Percentiles rank a stretch among this genome's conserved stretches.
phyloP scores from a whole-genome alignment of 176 grass and related monocot genomes.

The Juncus inflexus region DNA sequence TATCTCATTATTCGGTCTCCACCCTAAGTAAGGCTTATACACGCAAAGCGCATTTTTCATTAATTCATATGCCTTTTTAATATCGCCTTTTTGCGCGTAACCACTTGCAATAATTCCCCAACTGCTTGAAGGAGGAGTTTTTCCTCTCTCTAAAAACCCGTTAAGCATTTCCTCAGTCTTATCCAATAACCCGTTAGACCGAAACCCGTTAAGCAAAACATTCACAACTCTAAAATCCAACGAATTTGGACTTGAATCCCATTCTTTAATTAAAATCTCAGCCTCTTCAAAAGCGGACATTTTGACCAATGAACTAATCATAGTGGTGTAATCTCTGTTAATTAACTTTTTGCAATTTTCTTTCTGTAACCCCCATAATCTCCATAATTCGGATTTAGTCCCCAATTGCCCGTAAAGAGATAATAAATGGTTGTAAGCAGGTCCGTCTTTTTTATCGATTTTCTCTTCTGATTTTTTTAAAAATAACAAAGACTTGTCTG shows the following conservation, averaged over 20 bases:
- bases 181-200: conserved; percentile 47
- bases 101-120: conserved; percentile 65
- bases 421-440: conserved; percentile 56
- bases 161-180: conserved; percentile 56
- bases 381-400: background rate
- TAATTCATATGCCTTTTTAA: conserved; percentile 53
- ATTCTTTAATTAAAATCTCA: conserved; percentile 72
- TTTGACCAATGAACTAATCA: conserved; percentile 24
- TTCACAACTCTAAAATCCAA: conserved; percentile 59
- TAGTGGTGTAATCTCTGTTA: conserved; percentile 1
- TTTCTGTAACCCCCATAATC: background rate
- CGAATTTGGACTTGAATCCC: conserved; percentile 52
- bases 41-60: conserved; percentile 57
- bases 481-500: conserved; percentile 46
- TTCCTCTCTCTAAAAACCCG: conserved; percentile 51
- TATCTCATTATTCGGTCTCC: conserved; percentile 46
- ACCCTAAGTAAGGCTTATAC: conserved; percentile 40
- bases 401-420: conserved; percentile 57
- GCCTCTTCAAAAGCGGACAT: conserved; percentile 57
- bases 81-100: conserved; percentile 50
- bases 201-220: conserved; percentile 59
- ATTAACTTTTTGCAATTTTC: conserved; percentile 3
- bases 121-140: conserved; percentile 49
- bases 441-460: conserved; percentile 37
- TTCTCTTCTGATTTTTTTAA: conserved; percentile 78